Evolutionary conservation across 1,139 yeast species (phyloP).

Genomic region (Insectozyma bohioensis): DNA sequence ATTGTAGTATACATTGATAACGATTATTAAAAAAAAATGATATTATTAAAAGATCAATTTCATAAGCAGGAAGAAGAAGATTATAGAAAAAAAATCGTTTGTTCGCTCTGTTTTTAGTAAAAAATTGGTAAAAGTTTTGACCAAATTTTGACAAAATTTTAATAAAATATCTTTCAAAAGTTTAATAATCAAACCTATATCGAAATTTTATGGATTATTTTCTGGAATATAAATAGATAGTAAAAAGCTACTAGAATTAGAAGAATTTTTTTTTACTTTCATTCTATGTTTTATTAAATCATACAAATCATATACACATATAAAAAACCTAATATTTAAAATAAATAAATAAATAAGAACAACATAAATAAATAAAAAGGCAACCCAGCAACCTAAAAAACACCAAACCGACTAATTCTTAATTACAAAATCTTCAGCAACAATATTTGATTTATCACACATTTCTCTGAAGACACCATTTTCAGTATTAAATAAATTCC

Average conservation of each 20-base stretch:
- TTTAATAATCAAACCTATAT: too few relatives aligned
- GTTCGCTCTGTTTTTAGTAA: too few relatives aligned
- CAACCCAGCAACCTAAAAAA: conserved; percentile 1
- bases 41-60: too few relatives aligned
- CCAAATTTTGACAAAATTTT: too few relatives aligned
- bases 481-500: conserved; percentile 31
- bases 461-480: conserved; percentile 41
- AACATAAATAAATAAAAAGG: neutral
- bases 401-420: neutral
- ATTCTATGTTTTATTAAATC: neutral
- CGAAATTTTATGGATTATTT: too few relatives aligned
- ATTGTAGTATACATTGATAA: too few relatives aligned
- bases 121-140: too few relatives aligned
- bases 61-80: too few relatives aligned
- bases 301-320: neutral
- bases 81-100: too few relatives aligned
- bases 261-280: neutral
- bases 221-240: too few relatives aligned
- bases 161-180: too few relatives aligned
- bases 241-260: neutral
- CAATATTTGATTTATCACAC: conserved; percentile 38
- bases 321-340: neutral
- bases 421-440: conserved; percentile 18
- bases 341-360: neutral
- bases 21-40: too few relatives aligned